Evolutionary conservation across 1,284 basidiomycete species (phyloP).

Genomic region (Apiotrichum gracile): DNA sequence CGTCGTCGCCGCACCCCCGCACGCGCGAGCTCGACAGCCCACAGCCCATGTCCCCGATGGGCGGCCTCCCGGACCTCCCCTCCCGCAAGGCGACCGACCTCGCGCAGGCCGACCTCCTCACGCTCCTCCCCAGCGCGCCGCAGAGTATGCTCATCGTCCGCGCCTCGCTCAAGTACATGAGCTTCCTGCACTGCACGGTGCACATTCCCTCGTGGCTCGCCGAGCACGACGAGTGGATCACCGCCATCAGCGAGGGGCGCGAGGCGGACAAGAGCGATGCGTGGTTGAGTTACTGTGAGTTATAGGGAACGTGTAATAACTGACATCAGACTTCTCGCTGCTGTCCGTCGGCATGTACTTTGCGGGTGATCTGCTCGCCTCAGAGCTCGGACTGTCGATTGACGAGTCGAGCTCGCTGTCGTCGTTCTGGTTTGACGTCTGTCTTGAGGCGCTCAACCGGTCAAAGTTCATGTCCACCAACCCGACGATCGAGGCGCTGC

Average conservation of each 20-base stretch:
- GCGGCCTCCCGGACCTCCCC: conserved; percentile 13
- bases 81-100: conserved; percentile 19
- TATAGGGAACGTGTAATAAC: not conserved
- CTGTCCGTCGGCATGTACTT: conserved; percentile 22
- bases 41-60: conserved; percentile 7
- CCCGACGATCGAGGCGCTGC: conserved; percentile 20
- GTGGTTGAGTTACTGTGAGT: conserved; percentile 18
- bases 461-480: conserved; percentile 23
- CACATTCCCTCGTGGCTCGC: conserved; percentile 24
- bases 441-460: conserved; percentile 20
- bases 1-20: conserved; percentile 6
- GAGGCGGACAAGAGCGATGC: conserved; percentile 17
- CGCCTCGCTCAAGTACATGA: conserved; percentile 18
- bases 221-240: conserved; percentile 28
- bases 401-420: conserved; percentile 16
- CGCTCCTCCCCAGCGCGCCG: conserved; percentile 12
- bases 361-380: conserved; percentile 16
- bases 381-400: conserved; percentile 15
- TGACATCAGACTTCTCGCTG: conserved; percentile 15
- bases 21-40: conserved; percentile 1
- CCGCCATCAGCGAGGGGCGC: conserved; percentile 12
- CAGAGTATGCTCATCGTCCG: conserved; percentile 19
- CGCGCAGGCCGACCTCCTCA: conserved; percentile 21
- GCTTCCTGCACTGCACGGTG: conserved; percentile 23
- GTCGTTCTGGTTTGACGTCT: conserved; percentile 22